Evolutionary conservation across 257 asterid genomes (phyloP).

Genomic region (Gentiana macrophylla): DNA sequence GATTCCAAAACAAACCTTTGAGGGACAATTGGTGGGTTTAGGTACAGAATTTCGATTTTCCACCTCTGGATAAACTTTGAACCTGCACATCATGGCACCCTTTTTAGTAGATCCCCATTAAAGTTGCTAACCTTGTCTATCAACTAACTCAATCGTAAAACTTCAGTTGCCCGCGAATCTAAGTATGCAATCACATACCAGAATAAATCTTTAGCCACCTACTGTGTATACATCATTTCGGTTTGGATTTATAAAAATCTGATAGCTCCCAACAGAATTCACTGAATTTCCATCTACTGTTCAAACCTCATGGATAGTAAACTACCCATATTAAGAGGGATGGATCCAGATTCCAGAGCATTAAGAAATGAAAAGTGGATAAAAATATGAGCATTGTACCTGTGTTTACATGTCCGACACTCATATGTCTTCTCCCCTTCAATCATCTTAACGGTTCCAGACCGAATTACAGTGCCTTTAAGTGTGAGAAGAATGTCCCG

Average conservation of each 20-base stretch:
- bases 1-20: slow-evolving; percentile 47
- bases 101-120: slow-evolving; percentile 10
- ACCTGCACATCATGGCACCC: slow-evolving; percentile 31
- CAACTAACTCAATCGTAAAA: background rate
- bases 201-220: too few species aligned
- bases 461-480: slow-evolving; percentile 92
- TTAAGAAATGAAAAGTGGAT: background rate
- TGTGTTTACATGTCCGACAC: slow-evolving; percentile 80
- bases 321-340: too few species aligned
- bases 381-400: slow-evolving; percentile 28
- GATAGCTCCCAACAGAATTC: too few species aligned
- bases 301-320: too few species aligned
- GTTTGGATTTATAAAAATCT: too few species aligned
- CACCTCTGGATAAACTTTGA: slow-evolving; percentile 91
- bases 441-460: slow-evolving; percentile 94
- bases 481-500: slow-evolving; percentile 87
- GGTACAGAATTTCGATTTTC: slow-evolving; percentile 71
- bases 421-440: slow-evolving; percentile 86
- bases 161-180: background rate
- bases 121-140: background rate
- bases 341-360: too few species aligned
- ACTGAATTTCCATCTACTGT: too few species aligned
- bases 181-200: too few species aligned
- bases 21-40: slow-evolving; percentile 75
- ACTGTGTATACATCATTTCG: too few species aligned